Evolutionary conservation across 2,329 filamentous ascomycete genomes (phyloP), one percentile per base, ranked within the genome.

Genomic region (Monosporascus cannonballus): DNA sequence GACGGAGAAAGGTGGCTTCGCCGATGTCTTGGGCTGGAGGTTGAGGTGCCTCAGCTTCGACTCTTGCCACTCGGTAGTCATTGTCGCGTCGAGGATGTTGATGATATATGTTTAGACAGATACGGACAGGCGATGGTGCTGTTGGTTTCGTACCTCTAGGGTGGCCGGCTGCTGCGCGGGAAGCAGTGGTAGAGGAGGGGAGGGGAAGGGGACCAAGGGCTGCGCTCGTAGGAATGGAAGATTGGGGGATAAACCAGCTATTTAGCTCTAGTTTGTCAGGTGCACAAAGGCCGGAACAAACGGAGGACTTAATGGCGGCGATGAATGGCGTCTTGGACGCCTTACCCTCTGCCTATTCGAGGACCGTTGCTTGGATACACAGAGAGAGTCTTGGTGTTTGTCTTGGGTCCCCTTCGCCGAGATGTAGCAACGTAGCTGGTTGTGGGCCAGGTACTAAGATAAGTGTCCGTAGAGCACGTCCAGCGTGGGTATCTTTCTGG

Each of bases 1-100:
- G 65, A 88, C 78, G 20, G 85, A 81, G 73, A 84, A 89, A 25
- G 86, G 86, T 18, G 76, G 73, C 67, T 79, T 81, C 67, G 81
- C 84, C 61, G 69, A 65, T 67, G 82, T 76, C 58, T 77, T 77
- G 50, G 74, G 73, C 46, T 66, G 57, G 54, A 74, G 58, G 52
- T 58, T 56, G 38, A 59, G 46, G 51, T 61, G 51, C 57, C 58
- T 60, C 47, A 61, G 47, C 53, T 67, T 69, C 36, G 66, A 60
- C 49, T 69, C 62, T 54, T 56, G 60, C 66, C 66, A 69, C 42
- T 64, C 62, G 56, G 53, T 50, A 48, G 58, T 56, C 59, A 64
- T 59, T 55, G 56, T 66, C 54, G 55, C 55, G 49, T 14, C 42
- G 41, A 36, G 4, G 30, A 34, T 34, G 11, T 34, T 34, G 30